Evolutionary conservation across 1,284 basidiomycete genomes (phyloP).

Genomic region (Kwoniella shivajii): DNA sequence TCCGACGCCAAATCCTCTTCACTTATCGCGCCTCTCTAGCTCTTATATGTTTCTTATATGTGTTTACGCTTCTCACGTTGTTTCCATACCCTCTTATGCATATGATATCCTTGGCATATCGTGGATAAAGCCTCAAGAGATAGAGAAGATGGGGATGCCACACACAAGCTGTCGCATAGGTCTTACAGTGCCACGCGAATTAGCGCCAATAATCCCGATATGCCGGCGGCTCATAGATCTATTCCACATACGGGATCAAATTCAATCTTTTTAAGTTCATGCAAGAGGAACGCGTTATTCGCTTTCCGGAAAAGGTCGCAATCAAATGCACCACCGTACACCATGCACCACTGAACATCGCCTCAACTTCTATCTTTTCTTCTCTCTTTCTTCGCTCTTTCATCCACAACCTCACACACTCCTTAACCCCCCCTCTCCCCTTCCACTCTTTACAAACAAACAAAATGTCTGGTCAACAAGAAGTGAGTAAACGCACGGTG

Average conservation of each 20-base stretch:
- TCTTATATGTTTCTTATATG: background rate
- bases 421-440: background rate
- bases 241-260: too few relatives aligned
- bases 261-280: constrained; percentile 3
- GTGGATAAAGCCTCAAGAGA: background rate
- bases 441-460: background rate
- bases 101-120: background rate
- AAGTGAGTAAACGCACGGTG: constrained; percentile 6
- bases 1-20: constrained; percentile 50
- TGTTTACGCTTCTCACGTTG: background rate
- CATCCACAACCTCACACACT: background rate
- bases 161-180: background rate
- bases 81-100: constrained; percentile 1
- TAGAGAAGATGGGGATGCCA: background rate
- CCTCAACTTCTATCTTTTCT: background rate
- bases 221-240: constrained; percentile 5
- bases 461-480: constrained; percentile 13
- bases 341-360: background rate
- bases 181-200: background rate
- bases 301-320: background rate
- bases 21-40: constrained; percentile 47
- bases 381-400: background rate
- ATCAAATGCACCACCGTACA: background rate
- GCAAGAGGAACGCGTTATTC: constrained; percentile 1
- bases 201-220: background rate